Percentiles rank a stretch among this genome's conserved stretches.
These are phyloP conservation scores for Colletotrichum cordylinicola DNA, from an alignment of 2,329 filamentous ascomycete species.

Conservation along the genomic window DNA sequence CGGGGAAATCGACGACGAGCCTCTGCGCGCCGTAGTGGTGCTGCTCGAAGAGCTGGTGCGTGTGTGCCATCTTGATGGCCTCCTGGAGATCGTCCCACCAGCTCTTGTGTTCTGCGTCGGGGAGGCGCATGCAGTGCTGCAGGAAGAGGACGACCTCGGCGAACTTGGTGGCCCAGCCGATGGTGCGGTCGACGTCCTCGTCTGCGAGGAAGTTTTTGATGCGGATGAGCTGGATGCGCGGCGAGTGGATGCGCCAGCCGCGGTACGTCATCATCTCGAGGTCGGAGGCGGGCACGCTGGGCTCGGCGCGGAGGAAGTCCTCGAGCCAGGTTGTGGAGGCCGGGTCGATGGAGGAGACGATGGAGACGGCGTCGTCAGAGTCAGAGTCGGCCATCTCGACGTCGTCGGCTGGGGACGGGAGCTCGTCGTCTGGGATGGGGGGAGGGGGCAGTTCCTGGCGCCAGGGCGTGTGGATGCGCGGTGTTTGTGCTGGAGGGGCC, in stretches of 20 bases:
- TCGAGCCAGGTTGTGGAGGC: constrained; percentile 9
- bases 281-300: not conserved
- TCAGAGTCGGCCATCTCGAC: not conserved
- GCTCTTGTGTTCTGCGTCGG: constrained; percentile 26
- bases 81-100: constrained; percentile 36
- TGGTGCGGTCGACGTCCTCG: constrained; percentile 48
- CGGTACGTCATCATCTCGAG: constrained; percentile 30
- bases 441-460: not conserved
- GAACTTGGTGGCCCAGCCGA: constrained; percentile 43
- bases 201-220: constrained; percentile 53
- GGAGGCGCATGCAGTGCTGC: constrained; percentile 31
- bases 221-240: constrained; percentile 34
- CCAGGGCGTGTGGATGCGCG: constrained; percentile 1
- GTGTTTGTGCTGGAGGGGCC: not conserved
- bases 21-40: constrained; percentile 36
- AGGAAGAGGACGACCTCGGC: constrained; percentile 45
- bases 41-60: constrained; percentile 39
- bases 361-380: not conserved
- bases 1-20: constrained; percentile 30
- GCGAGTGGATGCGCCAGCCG: constrained; percentile 39
- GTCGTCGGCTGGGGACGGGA: not conserved
- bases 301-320: constrained; percentile 16
- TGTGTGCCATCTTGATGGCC: constrained; percentile 35
- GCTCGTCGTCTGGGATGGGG: not conserved
- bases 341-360: not conserved